phyloP scores from a whole-genome alignment of 2,329 filamentous ascomycete genomes.

The Huntiella savannae region DNA sequence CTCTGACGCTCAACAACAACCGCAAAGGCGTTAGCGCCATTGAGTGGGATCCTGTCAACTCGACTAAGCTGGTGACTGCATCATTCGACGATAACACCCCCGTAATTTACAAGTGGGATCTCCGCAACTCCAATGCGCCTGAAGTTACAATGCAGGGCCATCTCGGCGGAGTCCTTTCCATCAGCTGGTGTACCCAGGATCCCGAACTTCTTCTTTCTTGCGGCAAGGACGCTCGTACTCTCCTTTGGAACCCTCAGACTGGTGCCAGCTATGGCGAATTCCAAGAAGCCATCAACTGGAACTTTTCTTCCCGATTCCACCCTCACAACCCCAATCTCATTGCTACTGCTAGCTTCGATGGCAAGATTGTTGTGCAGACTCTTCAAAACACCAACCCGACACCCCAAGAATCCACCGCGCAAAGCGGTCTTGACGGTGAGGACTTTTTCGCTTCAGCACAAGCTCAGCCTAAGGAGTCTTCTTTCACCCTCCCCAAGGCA shows the following conservation, averaged over 20 bases:
- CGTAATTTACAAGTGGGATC: slow-evolving; percentile 80
- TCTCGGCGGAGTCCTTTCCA: slow-evolving; percentile 76
- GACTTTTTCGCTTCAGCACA: slow-evolving; percentile 95
- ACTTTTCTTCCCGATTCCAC: slow-evolving; percentile 87
- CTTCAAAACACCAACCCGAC: slow-evolving; percentile 81
- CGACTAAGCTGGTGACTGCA: slow-evolving; percentile 83
- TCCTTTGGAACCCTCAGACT: slow-evolving; percentile 91
- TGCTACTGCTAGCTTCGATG: slow-evolving; percentile 91
- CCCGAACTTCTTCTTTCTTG: slow-evolving; percentile 75
- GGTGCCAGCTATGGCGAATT: slow-evolving; percentile 80
- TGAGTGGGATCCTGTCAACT: slow-evolving; percentile 90
- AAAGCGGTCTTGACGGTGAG: slow-evolving; percentile 63
- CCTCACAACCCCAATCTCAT: slow-evolving; percentile 81
- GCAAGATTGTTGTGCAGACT: slow-evolving; percentile 85
- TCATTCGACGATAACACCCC: slow-evolving; percentile 79
- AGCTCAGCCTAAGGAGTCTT: slow-evolving; percentile 72
- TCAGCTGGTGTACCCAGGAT: slow-evolving; percentile 92
- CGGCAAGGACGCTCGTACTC: slow-evolving; percentile 88
- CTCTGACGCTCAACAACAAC: slow-evolving; percentile 84
- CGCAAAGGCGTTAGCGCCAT: slow-evolving; percentile 89
- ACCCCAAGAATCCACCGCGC: slow-evolving; percentile 44
- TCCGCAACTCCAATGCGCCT: slow-evolving; percentile 88
- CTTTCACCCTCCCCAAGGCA: slow-evolving; percentile 69
- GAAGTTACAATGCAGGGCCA: slow-evolving; percentile 81
- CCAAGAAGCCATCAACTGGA: slow-evolving; percentile 97